phyloP scores from a whole-genome alignment of 1,284 basidiomycete species.

The Ganoderma meredithae region DNA sequence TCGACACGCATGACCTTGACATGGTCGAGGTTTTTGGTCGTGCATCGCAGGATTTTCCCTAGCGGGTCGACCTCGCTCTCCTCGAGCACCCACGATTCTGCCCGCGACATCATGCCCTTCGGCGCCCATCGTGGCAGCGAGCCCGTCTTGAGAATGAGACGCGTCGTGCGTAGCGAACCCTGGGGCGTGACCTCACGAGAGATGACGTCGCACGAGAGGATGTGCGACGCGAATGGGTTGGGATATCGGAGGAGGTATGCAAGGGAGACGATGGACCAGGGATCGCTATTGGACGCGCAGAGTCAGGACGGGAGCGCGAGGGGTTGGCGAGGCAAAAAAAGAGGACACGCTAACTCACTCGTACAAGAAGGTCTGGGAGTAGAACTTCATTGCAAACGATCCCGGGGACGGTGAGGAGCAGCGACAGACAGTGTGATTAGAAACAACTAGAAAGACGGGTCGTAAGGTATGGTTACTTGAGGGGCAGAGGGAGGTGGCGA shows the following conservation, averaged over 20 bases:
- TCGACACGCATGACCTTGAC: conserved; percentile 86
- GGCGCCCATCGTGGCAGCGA: conserved; percentile 92
- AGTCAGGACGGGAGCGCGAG: conserved; percentile 24
- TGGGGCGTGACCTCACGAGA: conserved; percentile 76
- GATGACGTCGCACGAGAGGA: conserved; percentile 94
- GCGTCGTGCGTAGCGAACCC: conserved; percentile 86
- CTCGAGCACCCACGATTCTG: conserved; percentile 89
- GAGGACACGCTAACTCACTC: conserved; percentile 59
- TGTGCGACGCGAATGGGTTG: conserved; percentile 94
- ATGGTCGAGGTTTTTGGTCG: conserved; percentile 83
- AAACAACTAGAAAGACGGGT: conserved; percentile 9
- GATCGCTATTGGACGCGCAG: conserved; percentile 62
- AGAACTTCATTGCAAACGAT: conserved; percentile 76
- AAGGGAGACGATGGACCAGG: conserved; percentile 90
- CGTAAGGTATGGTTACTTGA: conserved; percentile 21
- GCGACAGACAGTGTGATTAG: conserved; percentile 20
- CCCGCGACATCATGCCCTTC: conserved; percentile 75
- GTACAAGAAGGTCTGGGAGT: conserved; percentile 81
- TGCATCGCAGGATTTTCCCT: conserved; percentile 72
- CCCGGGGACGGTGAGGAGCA: conserved; percentile 35
- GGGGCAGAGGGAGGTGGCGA: conserved; percentile 10
- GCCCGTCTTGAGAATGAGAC: conserved; percentile 92
- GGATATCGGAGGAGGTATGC: conserved; percentile 98
- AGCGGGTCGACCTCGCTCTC: conserved; percentile 89
- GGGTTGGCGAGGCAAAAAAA: conserved; percentile 2